Evolutionary conservation across 2,329 filamentous ascomycete genomes (phyloP).

Genomic region (Westerdykella sp.): DNA sequence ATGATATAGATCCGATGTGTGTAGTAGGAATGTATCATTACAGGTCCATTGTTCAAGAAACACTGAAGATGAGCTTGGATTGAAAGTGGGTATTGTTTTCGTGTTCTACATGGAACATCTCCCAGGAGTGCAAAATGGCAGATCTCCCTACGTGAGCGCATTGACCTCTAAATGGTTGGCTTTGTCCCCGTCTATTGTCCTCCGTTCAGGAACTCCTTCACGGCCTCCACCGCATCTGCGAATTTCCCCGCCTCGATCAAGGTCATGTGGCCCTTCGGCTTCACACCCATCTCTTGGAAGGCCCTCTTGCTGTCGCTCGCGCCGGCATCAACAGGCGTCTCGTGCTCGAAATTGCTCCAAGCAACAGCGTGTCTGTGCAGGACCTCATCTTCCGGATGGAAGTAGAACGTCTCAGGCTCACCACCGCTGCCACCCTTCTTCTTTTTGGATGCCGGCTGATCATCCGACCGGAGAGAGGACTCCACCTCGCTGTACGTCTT

Average conservation of each 20-base stretch:
- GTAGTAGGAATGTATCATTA: conserved; percentile 34
- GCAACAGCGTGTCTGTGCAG: conserved; percentile 69
- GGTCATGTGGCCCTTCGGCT: conserved; percentile 76
- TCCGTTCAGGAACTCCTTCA: conserved; percentile 63
- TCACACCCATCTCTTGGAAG: conserved; percentile 89
- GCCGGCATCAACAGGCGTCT: conserved; percentile 68
- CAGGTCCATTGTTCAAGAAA: too few species aligned
- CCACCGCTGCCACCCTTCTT: conserved; percentile 36
- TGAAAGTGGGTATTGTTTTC: too few species aligned
- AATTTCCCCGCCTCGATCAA: conserved; percentile 78
- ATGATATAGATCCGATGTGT: conserved; percentile 29
- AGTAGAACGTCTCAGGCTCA: conserved; percentile 65
- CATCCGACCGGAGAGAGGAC: conserved; percentile 61
- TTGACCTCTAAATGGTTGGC: neutral
- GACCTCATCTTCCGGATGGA: conserved; percentile 93
- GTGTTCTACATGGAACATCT: too few species aligned
- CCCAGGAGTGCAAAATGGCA: too few species aligned
- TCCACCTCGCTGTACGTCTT: conserved; percentile 89
- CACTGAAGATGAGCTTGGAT: too few species aligned
- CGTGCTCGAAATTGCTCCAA: conserved; percentile 67
- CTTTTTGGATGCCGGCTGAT: conserved; percentile 39
- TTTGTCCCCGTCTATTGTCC: conserved; percentile 2
- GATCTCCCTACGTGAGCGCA: too few species aligned
- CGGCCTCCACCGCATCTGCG: conserved; percentile 65
- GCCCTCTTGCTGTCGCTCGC: conserved; percentile 86